Evolutionary conservation across 306 rosid species (phyloP).

Genomic region (Castanospermum australe): DNA sequence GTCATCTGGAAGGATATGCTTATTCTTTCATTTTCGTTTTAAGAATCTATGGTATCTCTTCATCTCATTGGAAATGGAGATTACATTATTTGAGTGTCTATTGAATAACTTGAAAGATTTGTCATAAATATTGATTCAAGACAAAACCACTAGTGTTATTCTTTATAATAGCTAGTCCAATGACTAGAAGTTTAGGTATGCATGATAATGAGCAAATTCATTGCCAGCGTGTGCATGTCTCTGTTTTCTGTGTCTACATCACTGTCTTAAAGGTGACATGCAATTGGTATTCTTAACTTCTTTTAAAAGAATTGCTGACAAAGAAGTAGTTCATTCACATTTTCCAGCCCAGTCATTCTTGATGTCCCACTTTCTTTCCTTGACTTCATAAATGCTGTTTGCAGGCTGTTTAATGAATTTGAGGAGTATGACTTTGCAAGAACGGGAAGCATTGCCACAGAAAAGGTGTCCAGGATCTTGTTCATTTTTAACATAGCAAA

Average conservation of each 20-base stretch:
- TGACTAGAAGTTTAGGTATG: background rate
- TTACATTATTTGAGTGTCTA: background rate
- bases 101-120: background rate
- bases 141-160: background rate
- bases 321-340: background rate
- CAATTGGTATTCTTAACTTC: background rate
- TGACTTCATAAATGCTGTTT: background rate
- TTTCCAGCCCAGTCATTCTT: background rate
- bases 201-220: background rate
- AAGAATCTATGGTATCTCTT: background rate
- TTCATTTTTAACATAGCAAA: background rate
- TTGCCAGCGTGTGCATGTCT: background rate
- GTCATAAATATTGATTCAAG: background rate
- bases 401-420: constrained; percentile 78
- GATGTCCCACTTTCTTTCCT: background rate
- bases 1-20: background rate
- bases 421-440: constrained; percentile 87
- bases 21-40: background rate
- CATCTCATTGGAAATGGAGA: background rate
- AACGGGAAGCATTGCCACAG: constrained; percentile 75
- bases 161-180: background rate
- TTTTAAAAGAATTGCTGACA: no score
- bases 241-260: background rate
- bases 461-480: constrained; percentile 49
- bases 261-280: background rate